A percentile compares a stretch with the other conserved stretches of the same genome.
Conservation (phyloP, 192 early-diverging fungal species). For the Coemansia sp. region DNA sequence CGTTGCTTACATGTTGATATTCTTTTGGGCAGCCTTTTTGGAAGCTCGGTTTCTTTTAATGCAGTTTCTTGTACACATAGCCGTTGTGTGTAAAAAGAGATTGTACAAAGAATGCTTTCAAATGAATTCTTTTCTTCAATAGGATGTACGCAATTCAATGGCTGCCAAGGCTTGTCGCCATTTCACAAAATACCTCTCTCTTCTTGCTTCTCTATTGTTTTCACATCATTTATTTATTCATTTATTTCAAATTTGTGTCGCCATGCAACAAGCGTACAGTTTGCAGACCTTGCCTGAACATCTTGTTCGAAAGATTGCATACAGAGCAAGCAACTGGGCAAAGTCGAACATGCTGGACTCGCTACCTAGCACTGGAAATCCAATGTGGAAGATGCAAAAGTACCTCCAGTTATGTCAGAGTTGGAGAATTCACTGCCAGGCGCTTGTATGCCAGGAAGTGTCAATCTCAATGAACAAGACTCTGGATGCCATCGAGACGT, state of each 20-base stretch:
- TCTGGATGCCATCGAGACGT: neutral
- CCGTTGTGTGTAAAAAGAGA: neutral
- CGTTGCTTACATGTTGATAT: neutral
- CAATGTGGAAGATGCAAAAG: conserved; percentile 23
- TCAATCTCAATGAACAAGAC: conserved; percentile 1
- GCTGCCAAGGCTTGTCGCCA: too few relatives aligned
- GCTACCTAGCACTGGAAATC: conserved; percentile 13
- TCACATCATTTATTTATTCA: neutral
- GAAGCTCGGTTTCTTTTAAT: neutral
- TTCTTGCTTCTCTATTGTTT: neutral
- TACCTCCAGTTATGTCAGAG: conserved; percentile 17
- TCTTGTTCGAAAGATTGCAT: conserved; percentile 11
- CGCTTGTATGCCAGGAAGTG: conserved; percentile 20
- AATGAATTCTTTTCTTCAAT: too few relatives aligned
- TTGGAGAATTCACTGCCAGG: conserved; percentile 16
- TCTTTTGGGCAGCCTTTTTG: too few relatives aligned
- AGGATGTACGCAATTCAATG: too few relatives aligned
- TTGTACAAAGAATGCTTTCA: neutral
- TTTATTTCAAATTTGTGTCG: neutral
- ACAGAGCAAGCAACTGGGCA: conserved; percentile 11
- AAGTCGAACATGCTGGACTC: neutral
- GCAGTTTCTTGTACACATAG: neutral
- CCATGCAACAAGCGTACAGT: neutral
- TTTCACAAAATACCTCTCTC: neutral
- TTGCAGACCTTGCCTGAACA: conserved; percentile 18